Conservation (phyloP, 2,329 filamentous ascomycete genomes). For the Colletotrichum sp. region DNA sequence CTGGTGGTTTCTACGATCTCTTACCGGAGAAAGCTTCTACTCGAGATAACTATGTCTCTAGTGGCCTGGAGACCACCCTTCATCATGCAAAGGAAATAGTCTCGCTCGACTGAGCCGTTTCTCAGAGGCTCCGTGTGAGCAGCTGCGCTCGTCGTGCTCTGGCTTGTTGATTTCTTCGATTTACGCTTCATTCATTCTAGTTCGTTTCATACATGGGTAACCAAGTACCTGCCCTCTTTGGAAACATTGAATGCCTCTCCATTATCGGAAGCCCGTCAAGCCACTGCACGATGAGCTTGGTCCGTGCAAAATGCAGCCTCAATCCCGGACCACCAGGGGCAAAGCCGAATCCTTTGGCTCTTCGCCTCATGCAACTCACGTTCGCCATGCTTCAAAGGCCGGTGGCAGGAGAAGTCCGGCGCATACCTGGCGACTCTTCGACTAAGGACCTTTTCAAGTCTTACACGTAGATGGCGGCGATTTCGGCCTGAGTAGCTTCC, state of each 20-base stretch:
- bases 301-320: neutral
- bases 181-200: neutral
- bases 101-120: neutral
- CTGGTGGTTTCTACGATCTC: neutral
- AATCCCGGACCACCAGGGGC: neutral
- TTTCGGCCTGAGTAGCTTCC: neutral
- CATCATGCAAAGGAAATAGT: neutral
- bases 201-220: neutral
- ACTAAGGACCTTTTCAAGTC: fast-evolving
- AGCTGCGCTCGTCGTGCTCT: neutral
- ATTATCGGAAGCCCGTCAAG: neutral
- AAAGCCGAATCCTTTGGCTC: neutral
- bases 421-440: neutral
- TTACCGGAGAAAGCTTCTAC: fast-evolving
- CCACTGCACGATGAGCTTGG: neutral
- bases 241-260: neutral
- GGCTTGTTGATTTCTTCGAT: neutral
- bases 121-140: neutral
- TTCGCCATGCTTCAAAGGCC: neutral
- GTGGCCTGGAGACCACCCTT: fast-evolving
- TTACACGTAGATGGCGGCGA: neutral
- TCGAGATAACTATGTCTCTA: neutral
- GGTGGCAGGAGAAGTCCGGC: neutral
- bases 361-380: neutral
- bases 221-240: neutral